phyloP scores from a whole-genome alignment of 768 basidiomycete species.

The Naganishia antarctica region DNA sequence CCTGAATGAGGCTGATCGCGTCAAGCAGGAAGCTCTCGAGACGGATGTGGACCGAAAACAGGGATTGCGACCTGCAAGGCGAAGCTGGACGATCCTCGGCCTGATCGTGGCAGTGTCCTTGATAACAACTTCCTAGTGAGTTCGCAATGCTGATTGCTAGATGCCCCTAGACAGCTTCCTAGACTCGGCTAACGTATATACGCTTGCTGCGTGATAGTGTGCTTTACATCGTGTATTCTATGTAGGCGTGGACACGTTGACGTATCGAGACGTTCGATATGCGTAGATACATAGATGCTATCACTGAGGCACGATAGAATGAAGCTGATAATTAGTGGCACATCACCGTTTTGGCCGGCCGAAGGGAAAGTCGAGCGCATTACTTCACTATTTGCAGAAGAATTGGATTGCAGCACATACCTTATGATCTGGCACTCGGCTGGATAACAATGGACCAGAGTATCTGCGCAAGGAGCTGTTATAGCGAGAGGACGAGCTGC shows the following conservation, averaged over 20 bases:
- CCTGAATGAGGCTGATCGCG: constrained; percentile 10
- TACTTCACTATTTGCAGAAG: too few relatives aligned
- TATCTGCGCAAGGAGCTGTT: too few relatives aligned
- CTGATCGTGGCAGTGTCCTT: constrained; percentile 2
- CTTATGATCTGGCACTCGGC: too few relatives aligned
- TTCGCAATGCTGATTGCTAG: not conserved
- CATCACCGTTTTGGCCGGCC: too few relatives aligned
- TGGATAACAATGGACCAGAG: too few relatives aligned
- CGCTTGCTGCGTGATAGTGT: constrained; percentile 1
- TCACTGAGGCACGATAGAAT: too few relatives aligned
- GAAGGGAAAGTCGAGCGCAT: too few relatives aligned
- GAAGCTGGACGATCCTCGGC: constrained; percentile 15
- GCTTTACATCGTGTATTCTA: constrained; percentile 24
- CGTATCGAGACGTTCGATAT: too few relatives aligned
- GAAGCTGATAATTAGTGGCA: too few relatives aligned
- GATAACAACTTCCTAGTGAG: constrained; percentile 21
- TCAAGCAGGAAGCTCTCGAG: constrained; percentile 5
- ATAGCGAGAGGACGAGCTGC: too few relatives aligned
- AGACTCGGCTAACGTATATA: not conserved
- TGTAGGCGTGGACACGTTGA: not conserved
- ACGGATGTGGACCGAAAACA: constrained; percentile 3
- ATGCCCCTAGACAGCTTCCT: not conserved
- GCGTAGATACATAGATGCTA: too few relatives aligned
- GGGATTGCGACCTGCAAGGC: constrained; percentile 3
- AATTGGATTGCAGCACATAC: too few relatives aligned